Conservation (phyloP, 345 rosid genomes). For the Camelina hispida region DNA sequence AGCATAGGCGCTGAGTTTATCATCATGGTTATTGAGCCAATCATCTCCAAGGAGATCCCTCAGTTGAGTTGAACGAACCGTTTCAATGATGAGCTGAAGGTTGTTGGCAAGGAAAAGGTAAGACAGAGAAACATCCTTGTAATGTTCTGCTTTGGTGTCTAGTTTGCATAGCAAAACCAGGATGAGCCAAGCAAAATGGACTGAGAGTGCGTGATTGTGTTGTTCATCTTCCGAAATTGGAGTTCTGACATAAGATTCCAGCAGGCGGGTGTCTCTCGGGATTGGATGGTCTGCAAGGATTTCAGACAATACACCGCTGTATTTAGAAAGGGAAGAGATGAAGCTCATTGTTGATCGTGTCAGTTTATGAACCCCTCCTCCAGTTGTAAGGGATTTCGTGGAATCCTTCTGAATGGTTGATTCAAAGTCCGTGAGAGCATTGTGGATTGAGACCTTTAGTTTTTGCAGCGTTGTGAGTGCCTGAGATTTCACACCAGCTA, state of each 20-base stretch:
- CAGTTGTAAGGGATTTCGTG: constrained; percentile 50
- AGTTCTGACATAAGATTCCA: constrained; percentile 59
- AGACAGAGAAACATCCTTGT: constrained; percentile 71
- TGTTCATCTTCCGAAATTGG: constrained; percentile 44
- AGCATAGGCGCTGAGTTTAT: constrained; percentile 62
- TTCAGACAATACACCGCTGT: constrained; percentile 58
- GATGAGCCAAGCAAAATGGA: constrained; percentile 72
- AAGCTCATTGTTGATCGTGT: constrained; percentile 69
- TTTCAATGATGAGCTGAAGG: constrained; percentile 62
- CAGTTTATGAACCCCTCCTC: constrained; percentile 80
- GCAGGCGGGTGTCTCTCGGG: constrained; percentile 44
- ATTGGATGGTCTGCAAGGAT: constrained; percentile 62
- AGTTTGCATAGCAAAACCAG: constrained; percentile 80
- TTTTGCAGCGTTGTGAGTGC: constrained; percentile 61
- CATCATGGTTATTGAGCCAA: constrained; percentile 63
- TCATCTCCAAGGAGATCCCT: constrained; percentile 68
- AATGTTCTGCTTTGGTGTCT: constrained; percentile 64
- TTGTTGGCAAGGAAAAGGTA: constrained; percentile 91
- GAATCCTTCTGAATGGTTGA: constrained; percentile 61
- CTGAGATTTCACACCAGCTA: constrained; percentile 54
- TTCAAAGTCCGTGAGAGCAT: constrained; percentile 57
- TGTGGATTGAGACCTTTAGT: constrained; percentile 55
- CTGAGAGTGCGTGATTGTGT: constrained; percentile 44
- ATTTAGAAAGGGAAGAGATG: constrained; percentile 62
- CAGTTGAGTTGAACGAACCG: constrained; percentile 56